Evolutionary conservation across 2,329 filamentous ascomycete genomes (phyloP).

Genomic region (Cladosporium sp.): DNA sequence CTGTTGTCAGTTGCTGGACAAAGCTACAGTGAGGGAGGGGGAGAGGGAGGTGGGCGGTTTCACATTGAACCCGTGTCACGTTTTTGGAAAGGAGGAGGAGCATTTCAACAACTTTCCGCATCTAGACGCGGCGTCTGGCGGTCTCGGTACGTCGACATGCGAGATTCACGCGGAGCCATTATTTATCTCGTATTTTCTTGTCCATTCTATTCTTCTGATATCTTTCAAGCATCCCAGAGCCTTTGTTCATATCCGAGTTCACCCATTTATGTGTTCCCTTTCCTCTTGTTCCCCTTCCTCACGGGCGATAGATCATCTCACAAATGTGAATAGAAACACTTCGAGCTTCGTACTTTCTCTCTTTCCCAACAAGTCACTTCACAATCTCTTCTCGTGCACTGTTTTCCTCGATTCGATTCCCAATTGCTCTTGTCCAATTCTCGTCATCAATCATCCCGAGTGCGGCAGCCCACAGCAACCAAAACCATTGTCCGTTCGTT

Average conservation of each 20-base stretch:
- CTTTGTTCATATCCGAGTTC: not conserved
- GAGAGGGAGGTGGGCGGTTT: not conserved
- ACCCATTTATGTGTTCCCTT: not conserved
- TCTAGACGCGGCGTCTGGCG: conserved; percentile 1
- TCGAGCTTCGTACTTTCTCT: not conserved
- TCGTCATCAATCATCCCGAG: not conserved
- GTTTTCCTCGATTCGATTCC: not conserved
- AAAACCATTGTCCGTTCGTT: not conserved
- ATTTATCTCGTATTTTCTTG: not conserved
- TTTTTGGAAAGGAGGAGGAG: not conserved
- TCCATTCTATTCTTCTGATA: not conserved
- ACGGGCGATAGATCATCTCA: not conserved
- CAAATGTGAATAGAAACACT: not conserved
- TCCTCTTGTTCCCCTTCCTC: not conserved
- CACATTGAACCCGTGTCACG: not conserved
- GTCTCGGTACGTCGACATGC: conserved; percentile 10
- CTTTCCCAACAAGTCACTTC: not conserved
- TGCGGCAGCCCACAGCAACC: not conserved
- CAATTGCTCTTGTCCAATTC: not conserved
- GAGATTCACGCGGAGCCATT: not conserved
- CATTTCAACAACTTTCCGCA: not conserved
- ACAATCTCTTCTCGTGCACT: not conserved
- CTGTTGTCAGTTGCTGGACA: not conserved
- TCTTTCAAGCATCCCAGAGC: not conserved
- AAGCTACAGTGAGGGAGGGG: no score